Evolutionary conservation across 768 basidiomycete genomes (phyloP), one percentile per base, ranked within the genome.

Genomic region (Tylopilus sp.): DNA sequence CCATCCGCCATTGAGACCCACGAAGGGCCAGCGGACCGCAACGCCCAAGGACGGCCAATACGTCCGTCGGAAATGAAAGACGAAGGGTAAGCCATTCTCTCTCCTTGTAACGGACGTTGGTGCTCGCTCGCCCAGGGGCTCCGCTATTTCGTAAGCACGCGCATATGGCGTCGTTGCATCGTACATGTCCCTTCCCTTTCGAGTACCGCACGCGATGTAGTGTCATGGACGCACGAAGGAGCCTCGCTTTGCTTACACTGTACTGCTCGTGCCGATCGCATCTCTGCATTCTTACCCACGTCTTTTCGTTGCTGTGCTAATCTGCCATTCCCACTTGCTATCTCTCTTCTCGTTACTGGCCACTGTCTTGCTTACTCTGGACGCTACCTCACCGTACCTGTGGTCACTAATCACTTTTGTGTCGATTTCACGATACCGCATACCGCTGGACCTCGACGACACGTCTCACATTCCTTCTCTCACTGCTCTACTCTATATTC

Each of bases 41-140:
- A 50, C 29, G 72, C 77, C 49, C 74, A 72, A 43, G 74, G 81
- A 14, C 78, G 79, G 64, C 76, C 80, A 17, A 77, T 85, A 62
- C 80, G 84, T 57, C 83, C 83, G 10, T 81, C 81, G 19, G 87
- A 89, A 67, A 86, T 86, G 85, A 84, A 86, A 55, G 88, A 90
- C 66, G 83, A 84, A 77, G 88, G 88, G 88, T 90, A 78, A 86
- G 88, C 76, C 54, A 50, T 57, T 24, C 57, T 53, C 45, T 54
- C 50, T 46, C 26, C 62, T 57, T 56, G 46, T 48, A 44, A 52
- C 31, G 40, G 45, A 63, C 57, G 48, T 43, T 29, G 58, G 57
- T 41, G 56, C 50, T 48, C 50, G 53, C 48, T 44, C 52, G 51
- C 46, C 51, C 48, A 48, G 29, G 50, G 41, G 44, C 48, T 46